A percentile compares a stretch with the other conserved stretches of the same genome.
These are phyloP conservation scores for Calocera cornea DNA, from an alignment of 768 basidiomycete species.

Conservation along the genomic window DNA sequence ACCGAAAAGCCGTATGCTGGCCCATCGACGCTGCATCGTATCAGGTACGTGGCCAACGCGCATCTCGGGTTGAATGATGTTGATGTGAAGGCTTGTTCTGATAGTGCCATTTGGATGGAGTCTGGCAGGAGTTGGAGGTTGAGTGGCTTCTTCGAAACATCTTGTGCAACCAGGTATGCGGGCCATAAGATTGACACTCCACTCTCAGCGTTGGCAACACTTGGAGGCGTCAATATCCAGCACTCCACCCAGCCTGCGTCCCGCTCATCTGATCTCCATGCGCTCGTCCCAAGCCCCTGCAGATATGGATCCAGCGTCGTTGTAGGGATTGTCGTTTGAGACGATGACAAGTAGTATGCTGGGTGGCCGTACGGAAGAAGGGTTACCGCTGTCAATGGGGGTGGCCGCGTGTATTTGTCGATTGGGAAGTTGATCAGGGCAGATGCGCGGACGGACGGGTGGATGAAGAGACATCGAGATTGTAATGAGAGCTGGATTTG, in stretches of 20 bases:
- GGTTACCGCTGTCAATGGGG: neutral
- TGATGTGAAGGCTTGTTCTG: neutral
- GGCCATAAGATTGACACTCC: neutral
- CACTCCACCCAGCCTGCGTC: neutral
- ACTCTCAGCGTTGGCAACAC: neutral
- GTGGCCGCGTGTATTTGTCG: neutral
- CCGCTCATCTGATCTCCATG: neutral
- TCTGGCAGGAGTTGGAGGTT: neutral
- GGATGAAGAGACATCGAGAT: neutral
- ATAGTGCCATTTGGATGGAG: neutral
- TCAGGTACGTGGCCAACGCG: neutral
- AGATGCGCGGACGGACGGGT: neutral
- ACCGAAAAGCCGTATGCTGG: neutral
- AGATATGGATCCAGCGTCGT: neutral
- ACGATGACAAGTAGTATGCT: neutral
- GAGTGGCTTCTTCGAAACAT: neutral
- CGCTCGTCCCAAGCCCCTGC: neutral
- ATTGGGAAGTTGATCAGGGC: neutral
- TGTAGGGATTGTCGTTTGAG: neutral
- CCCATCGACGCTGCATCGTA: neutral
- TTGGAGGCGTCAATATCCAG: neutral
- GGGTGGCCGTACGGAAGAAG: neutral
- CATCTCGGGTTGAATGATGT: neutral
- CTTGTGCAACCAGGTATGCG: neutral
- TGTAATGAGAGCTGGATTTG: neutral